Evolutionary conservation across 805 yeast genomes (phyloP), one percentile per base, ranked within the genome.

Genomic region (Lachancea dasiensis): DNA sequence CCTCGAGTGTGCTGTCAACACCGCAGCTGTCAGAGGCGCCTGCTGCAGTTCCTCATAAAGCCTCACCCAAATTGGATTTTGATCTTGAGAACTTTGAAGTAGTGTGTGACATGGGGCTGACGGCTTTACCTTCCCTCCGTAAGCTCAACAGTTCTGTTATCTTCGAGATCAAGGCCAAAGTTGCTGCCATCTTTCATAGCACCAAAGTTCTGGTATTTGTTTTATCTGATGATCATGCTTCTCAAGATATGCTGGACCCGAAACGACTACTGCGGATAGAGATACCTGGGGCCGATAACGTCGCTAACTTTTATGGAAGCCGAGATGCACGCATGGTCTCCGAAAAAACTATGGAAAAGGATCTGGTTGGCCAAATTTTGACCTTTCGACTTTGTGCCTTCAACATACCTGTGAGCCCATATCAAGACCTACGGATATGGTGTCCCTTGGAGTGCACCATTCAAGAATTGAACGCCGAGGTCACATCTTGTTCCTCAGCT

Each of bases 401-500:
- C 27, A 13, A 11, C 5, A 23, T 31, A 16, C 32, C 41, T 4
- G 34, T 32, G 3, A 38, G 34, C 19, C 7, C 34, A 3, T n/a
- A 25, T 18, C 17, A 31, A 30, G 29, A 38, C 14, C 30, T 46
- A 18, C 43, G 46, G 21, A 35, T 38, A n/a, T 51, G 54, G 52
- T 45, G 49, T 25, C 55, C 55, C 8, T 38, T 51, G 6, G 57
- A 52, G 24, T 48, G 48, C 36, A 46, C 55, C 14, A 27, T 46
- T 11, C 45, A 45, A 23, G 57, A 50, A 34, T 19, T 52, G 34
- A 24, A 34, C 24, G 36, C 47, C 17, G 47, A 44, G 37, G 37
- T 36, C 15, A 24, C 17, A 11, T 22, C 36, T 18, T 31, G 29
- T 6, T 5, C 10, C 4, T 22, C 24, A 13, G 27, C 9, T 15